A percentile compares a stretch with the other conserved stretches of the same genome.
These are phyloP conservation scores for Solanum lycopersicoides DNA, from an alignment of 257 asterid genomes.

Conservation along the genomic window DNA sequence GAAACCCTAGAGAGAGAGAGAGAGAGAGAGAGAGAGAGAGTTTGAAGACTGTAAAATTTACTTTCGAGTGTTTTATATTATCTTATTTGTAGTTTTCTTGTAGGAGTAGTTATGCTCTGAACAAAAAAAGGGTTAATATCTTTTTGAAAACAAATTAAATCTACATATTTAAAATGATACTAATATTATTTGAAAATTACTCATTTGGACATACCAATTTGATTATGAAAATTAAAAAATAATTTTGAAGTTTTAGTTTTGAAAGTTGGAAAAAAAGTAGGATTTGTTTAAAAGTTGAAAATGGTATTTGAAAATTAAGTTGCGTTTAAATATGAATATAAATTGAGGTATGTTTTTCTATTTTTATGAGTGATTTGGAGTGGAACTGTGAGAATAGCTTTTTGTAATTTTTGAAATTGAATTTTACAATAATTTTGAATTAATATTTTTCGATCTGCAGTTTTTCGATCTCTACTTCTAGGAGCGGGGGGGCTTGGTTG, in stretches of 20 bases:
- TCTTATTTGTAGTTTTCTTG: background rate
- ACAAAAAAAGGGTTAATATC: background rate
- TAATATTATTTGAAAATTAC: no score
- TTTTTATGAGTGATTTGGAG: background rate
- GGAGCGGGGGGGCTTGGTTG: background rate
- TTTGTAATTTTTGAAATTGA: background rate
- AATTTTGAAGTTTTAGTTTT: background rate
- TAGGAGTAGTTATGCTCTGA: background rate
- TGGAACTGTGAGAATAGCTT: background rate
- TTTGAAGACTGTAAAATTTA: background rate
- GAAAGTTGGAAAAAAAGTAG: background rate
- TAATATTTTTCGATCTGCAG: no score
- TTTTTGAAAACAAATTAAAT: background rate
- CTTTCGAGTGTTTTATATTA: background rate
- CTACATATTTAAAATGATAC: background rate
- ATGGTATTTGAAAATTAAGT: background rate
- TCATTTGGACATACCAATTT: background rate
- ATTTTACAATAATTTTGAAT: background rate
- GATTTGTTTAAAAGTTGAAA: background rate
- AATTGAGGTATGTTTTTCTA: background rate
- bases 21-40: background rate
- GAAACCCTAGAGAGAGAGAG: constrained; percentile 10
- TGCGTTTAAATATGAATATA: background rate
- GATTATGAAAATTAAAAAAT: background rate
- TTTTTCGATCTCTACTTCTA: background rate